phyloP scores from a whole-genome alignment of 2,329 filamentous ascomycete genomes.

The Monilinia vaccinii-corymbosi region DNA sequence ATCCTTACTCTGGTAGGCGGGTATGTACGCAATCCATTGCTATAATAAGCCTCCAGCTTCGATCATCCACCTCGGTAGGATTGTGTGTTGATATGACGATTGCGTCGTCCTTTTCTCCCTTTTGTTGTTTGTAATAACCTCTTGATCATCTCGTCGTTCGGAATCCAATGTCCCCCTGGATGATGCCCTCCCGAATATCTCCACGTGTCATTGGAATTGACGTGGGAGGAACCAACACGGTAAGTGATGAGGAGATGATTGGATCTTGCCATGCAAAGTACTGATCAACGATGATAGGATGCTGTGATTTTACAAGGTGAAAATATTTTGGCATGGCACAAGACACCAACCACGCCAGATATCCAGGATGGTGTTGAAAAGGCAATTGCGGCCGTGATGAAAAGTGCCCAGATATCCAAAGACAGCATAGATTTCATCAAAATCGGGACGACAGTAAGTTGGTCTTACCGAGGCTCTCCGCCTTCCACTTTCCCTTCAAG shows the following conservation, averaged over 20 bases:
- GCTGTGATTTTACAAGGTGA: conserved; percentile 23
- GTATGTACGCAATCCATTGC: conserved; percentile 3
- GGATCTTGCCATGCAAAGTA: not conserved
- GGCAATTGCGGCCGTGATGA: conserved; percentile 37
- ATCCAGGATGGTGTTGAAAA: conserved; percentile 40
- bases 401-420: conserved; percentile 32
- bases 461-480: not conserved
- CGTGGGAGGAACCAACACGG: conserved; percentile 51
- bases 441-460: conserved; percentile 34
- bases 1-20: conserved; percentile 1
- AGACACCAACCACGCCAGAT: conserved; percentile 41
- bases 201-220: conserved; percentile 35
- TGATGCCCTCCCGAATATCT: conserved; percentile 19
- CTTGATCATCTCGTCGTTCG: not conserved
- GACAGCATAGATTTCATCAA: conserved; percentile 37
- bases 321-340: conserved; percentile 34
- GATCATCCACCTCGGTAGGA: not conserved
- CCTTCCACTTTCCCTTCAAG: not conserved
- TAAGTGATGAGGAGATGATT: not conserved
- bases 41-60: not conserved
- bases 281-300: conserved; percentile 10
- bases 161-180: not conserved
- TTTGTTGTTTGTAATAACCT: not conserved
- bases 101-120: not conserved
- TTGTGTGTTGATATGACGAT: not conserved